Base-by-base conservation (phyloP, 768 basidiomycete species). In the Gelatoporia subvermispora region DNA sequence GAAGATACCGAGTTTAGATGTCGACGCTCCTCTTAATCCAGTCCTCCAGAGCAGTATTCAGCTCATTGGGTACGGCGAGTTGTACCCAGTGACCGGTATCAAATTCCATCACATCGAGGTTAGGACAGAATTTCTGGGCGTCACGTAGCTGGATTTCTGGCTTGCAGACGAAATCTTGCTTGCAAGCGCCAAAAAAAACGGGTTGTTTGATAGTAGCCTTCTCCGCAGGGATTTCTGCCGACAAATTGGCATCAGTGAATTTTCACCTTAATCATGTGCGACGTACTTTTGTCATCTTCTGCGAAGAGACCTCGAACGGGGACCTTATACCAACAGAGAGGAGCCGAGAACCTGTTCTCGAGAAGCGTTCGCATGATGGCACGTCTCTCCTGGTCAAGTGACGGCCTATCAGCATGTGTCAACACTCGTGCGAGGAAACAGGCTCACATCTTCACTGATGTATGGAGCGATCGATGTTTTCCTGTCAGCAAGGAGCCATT, bases 31-130 rank as follows among this genome's bases (percentile, higher is more conserved):
- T 34, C 18, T 34, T 48, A 25, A 61, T 50, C 71, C 71, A 73
- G n/a, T 48, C 53, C 24, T 63, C 50, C 31, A 73, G 63, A n/a
- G 60, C 64, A 5, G 52, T 48, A 39, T 72, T 75, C 25, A 72
- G 54, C 35, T 62, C 59, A 18, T 67, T 64, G 0, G 67, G 57
- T 22, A 54, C 59, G 43, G 68, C 67, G 52, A 74, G 45, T 3
- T 62, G 61, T 8, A 62, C 53, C 68, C 70, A 76, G 46, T 75
- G 74, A 1, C 66, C 68, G 2, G 61, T 55, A 25, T 71, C 66
- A 23, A 69, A 67, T 43, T 66, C 67, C 45, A 51, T 60, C 8
- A 64, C 49, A 9, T 66, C 67, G 39, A 57, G 46, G 35, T 51
- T 51, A 8, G 65, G 62, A 48, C 57, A 58, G 45, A 62, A 59